A percentile compares a stretch with the other conserved stretches of the same genome.
phyloP scores from a whole-genome alignment of 2,329 filamentous ascomycete species.

The Penicillium hesseltinei region DNA sequence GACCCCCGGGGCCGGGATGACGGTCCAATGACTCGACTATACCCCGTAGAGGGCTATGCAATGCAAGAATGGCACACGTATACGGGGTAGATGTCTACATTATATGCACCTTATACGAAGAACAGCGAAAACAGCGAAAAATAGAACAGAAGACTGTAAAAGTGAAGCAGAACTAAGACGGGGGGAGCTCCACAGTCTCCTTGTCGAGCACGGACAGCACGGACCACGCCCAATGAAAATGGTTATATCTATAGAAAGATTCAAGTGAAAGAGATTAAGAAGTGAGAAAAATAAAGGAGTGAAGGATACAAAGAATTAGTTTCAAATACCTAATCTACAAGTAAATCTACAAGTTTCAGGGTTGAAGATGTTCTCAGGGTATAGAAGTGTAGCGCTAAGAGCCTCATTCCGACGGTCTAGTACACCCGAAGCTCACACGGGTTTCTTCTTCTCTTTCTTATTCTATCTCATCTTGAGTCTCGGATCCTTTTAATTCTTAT shows the following conservation, averaged over 20 bases:
- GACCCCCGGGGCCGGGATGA: not conserved
- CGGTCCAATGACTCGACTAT: not conserved
- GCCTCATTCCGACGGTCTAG: not conserved
- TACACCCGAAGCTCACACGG: not conserved
- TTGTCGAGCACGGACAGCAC: slow-evolving; percentile 21
- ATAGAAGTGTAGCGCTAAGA: not conserved
- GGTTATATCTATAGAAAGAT: not conserved
- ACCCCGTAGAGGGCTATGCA: not conserved
- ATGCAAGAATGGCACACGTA: not conserved
- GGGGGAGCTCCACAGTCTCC: slow-evolving; percentile 11
- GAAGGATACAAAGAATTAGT: not conserved
- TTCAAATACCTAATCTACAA: not conserved
- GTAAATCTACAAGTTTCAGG: not conserved
- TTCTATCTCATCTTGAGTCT: not conserved
- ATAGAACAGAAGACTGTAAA: not conserved
- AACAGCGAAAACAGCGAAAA: not conserved
- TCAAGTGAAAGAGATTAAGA: not conserved
- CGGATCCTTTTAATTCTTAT: not conserved
- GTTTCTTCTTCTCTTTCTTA: not conserved
- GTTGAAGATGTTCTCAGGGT: not conserved
- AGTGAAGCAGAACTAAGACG: not conserved
- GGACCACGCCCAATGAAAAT: slow-evolving; percentile 10
- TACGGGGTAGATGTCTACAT: not conserved
- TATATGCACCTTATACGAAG: not conserved
- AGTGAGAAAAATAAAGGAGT: not conserved